These are phyloP conservation scores for Schoenoplectus triqueter DNA, from an alignment of 202 grass and related monocot species.

Conservation along the genomic window DNA sequence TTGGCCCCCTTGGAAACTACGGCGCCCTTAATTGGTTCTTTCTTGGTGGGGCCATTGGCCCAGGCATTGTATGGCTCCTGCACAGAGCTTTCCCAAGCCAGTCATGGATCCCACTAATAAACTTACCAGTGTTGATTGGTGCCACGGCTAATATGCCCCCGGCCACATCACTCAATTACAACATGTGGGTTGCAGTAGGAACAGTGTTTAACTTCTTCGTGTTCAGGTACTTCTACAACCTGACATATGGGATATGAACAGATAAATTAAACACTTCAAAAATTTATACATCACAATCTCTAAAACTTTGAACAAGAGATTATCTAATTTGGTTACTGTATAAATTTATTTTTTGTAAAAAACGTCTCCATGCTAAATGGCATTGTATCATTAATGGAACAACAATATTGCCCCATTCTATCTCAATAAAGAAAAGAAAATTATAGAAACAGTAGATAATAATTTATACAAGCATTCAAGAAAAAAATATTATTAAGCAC, in stretches of 20 bases:
- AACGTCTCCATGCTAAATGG: background rate
- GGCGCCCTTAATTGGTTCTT: slow-evolving; percentile 87
- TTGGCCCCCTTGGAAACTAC: slow-evolving; percentile 72
- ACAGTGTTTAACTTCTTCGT: slow-evolving; percentile 83
- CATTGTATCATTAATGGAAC: background rate
- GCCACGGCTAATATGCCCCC: slow-evolving; percentile 76
- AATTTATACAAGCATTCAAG: background rate
- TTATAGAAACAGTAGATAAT: background rate
- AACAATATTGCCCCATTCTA: background rate
- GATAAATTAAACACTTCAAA: background rate
- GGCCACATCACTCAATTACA: slow-evolving; percentile 76
- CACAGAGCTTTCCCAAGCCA: slow-evolving; percentile 52
- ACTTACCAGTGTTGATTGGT: slow-evolving; percentile 76
- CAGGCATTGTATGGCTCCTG: slow-evolving; percentile 63
- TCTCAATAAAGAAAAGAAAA: background rate
- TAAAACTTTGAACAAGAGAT: background rate
- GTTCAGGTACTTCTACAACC: slow-evolving; percentile 37
- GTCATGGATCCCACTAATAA: slow-evolving; percentile 73
- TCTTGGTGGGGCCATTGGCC: slow-evolving; percentile 49
- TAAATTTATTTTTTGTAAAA: background rate
- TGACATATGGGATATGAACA: background rate
- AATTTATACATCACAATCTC: background rate
- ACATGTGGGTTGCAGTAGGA: slow-evolving; percentile 62
- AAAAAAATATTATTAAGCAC: background rate
- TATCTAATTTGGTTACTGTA: background rate